These are phyloP conservation scores for Tetracladium setigerum DNA, from an alignment of 495 filamentous ascomycete species.

Conservation along the genomic window DNA sequence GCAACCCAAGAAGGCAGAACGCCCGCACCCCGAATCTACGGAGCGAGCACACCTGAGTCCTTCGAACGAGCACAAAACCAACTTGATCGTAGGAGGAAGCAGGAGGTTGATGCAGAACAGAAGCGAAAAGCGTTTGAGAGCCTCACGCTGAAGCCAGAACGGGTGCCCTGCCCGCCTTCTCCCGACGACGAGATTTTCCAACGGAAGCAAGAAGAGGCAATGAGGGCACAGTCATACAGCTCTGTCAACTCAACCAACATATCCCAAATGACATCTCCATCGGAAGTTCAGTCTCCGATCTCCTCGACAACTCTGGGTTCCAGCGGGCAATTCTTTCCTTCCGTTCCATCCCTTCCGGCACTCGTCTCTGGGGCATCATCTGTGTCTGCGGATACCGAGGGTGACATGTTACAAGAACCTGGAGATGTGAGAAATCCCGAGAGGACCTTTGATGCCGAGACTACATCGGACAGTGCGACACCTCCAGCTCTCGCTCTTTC, in stretches of 20 bases:
- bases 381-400: conserved; percentile 54
- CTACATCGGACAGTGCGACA: conserved; percentile 45
- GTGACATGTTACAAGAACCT: conserved; percentile 43
- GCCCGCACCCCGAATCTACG: conserved; percentile 19
- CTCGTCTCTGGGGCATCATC: conserved; percentile 76
- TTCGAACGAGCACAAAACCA: conserved; percentile 22
- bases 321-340: conserved; percentile 55
- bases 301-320: conserved; percentile 48
- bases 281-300: conserved; percentile 46
- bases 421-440: conserved; percentile 27
- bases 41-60: conserved; percentile 19
- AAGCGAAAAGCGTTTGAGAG: conserved; percentile 2
- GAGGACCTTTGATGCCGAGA: conserved; percentile 26
- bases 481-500: conserved; percentile 27
- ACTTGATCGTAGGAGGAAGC: conserved; percentile 17
- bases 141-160: conserved; percentile 1
- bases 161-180: conserved; percentile 36
- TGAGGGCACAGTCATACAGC: conserved; percentile 37
- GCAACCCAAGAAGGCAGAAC: conserved; percentile 23
- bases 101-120: conserved; percentile 14
- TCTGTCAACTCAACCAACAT: conserved; percentile 35
- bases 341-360: conserved; percentile 69
- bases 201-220: conserved; percentile 15
- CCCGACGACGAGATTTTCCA: conserved; percentile 37
- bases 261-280: conserved; percentile 40